These are phyloP conservation scores for Coemansia sp. DNA, from an alignment of 192 early-diverging fungal genomes.

Conservation along the genomic window DNA sequence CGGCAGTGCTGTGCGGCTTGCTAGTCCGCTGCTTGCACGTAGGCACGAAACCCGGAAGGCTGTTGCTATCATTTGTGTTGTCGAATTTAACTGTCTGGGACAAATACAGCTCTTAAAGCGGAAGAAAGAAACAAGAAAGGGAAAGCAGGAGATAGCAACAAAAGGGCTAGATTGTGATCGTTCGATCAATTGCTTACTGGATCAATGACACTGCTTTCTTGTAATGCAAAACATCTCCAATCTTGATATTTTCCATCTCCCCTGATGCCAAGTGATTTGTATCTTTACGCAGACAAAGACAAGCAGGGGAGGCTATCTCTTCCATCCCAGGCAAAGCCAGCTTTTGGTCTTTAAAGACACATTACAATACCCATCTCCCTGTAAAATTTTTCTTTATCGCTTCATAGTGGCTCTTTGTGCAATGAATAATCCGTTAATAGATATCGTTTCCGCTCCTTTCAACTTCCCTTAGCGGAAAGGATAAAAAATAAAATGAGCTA, in stretches of 20 bases:
- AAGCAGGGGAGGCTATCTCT: too few relatives aligned
- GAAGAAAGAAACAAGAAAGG: too few relatives aligned
- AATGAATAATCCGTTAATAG: slow-evolving; percentile 6
- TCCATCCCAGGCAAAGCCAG: too few relatives aligned
- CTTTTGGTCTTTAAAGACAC: too few relatives aligned
- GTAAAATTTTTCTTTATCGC: neutral
- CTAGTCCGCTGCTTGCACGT: neutral
- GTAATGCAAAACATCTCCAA: too few relatives aligned
- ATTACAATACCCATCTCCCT: too few relatives aligned
- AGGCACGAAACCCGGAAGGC: neutral
- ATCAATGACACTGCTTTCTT: too few relatives aligned
- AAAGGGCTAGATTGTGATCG: neutral
- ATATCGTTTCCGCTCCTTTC: neutral
- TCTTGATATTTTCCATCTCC: too few relatives aligned
- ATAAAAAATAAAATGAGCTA: neutral
- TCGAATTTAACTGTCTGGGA: neutral
- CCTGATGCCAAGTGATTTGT: too few relatives aligned
- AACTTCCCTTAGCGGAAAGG: neutral
- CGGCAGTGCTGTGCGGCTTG: neutral
- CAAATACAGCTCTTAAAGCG: too few relatives aligned
- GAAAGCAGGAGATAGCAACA: neutral
- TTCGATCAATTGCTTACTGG: too few relatives aligned
- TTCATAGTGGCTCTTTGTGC: neutral
- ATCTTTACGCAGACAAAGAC: too few relatives aligned
- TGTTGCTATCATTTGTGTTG: neutral